A percentile compares a stretch with the other conserved stretches of the same genome.
Conservation (phyloP, 1,284 basidiomycete genomes). For the Cryptococcus sp. region DNA sequence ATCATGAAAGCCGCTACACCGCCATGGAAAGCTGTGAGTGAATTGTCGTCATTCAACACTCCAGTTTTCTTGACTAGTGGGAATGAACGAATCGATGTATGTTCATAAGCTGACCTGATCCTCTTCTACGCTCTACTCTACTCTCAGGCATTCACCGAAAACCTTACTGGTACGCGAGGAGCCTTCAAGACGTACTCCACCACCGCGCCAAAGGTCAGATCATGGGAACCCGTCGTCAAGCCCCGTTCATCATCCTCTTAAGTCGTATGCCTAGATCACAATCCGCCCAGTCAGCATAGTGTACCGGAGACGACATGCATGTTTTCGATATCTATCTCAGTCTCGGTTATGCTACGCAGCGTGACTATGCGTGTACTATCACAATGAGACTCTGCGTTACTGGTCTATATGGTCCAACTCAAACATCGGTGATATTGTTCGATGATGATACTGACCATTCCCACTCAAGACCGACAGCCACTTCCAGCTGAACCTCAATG, state of each 20-base stretch:
- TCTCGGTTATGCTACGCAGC: too few relatives aligned
- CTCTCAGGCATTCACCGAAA: conserved; percentile 73
- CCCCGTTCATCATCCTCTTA: conserved; percentile 26
- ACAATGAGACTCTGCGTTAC: too few relatives aligned
- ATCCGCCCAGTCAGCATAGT: neutral
- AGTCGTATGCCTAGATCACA: conserved; percentile 24
- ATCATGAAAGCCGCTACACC: conserved; percentile 69
- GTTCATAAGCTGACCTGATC: neutral
- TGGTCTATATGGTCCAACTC: too few relatives aligned
- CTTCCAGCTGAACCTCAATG: too few relatives aligned
- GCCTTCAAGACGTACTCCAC: conserved; percentile 88
- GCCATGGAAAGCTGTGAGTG: conserved; percentile 78
- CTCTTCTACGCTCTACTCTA: neutral
- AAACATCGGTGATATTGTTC: too few relatives aligned
- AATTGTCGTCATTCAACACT: neutral
- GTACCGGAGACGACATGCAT: too few relatives aligned
- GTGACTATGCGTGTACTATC: too few relatives aligned
- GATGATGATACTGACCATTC: too few relatives aligned
- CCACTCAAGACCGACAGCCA: too few relatives aligned
- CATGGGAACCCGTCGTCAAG: conserved; percentile 78
- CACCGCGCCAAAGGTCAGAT: conserved; percentile 71
- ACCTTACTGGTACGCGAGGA: conserved; percentile 85
- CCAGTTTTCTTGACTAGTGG: neutral
- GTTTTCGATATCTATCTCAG: too few relatives aligned
- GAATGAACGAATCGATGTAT: neutral